Base-by-base conservation (phyloP, 1,284 basidiomycete species). In the Ceratobasidium sp. region DNA sequence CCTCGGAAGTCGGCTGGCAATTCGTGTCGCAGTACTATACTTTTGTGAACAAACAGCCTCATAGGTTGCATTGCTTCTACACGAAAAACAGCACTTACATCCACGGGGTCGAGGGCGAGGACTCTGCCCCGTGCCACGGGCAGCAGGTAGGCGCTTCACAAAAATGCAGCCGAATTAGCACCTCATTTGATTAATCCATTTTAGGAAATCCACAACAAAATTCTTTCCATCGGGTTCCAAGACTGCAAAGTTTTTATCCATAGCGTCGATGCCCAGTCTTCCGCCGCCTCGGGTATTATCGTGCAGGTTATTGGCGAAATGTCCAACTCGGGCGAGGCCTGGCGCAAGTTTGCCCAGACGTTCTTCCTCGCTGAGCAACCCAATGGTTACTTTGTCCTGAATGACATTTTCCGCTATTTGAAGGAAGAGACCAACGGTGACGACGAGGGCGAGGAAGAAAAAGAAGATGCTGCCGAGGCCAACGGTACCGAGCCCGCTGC, bases 321-420 rank as follows among this genome's bases (percentile, higher is more conserved):
- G 89, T 94, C 92, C 71, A 97, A 97, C 81, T 87, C 89, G 76
- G 86, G 87, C 71, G 90, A 92, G 72, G 85, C 92, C 2, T 99
- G 97, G 97, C 90, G 91, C 77, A 98, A 98, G 82, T 99, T 99
- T 77, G 94, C 94, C 25, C 97, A 99, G 83, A 98, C 96, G 15
- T 99, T 99, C 84, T 99, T 99, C 91, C 90, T 99, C 69, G 97
- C 97, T 54, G 94, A 98, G 80, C 97, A 99, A 82, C 94, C 95
- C 45, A 97, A 96, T 76, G 97, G 97, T 54, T 99, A 98, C 84
- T 99, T 95, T 80, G 97, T 99, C 72, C 89, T 99, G 79, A 99
- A 99, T 82, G 97, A 99, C 82, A 98, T 99, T 82, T 99, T 99
- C 90, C 91, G 96, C 73, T 72, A 69, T 85, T 84, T 99, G 73